Base-by-base conservation (phyloP, 768 basidiomycete genomes). In the Macrocybe gigantea region DNA sequence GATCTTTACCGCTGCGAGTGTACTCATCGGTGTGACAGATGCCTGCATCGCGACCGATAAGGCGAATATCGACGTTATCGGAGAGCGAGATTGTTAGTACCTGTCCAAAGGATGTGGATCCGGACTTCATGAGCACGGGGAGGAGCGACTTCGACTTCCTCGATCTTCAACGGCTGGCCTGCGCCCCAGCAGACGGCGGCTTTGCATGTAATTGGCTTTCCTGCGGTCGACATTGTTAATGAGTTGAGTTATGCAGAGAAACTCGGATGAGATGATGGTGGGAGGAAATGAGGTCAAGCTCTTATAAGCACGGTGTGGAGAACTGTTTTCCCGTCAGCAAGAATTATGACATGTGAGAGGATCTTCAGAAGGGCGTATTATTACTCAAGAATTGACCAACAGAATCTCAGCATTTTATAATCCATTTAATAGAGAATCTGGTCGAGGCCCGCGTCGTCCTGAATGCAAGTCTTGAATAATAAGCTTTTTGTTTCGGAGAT, bases 1-100 rank as follows among this genome's bases (percentile, higher is more conserved):
- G 83, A 64, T 99, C 95, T 66, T 88, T 88, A 48, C 94, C 93
- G 63, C 91, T 93, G 62, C 93, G 85, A 52, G 93, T 94, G 72
- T 94, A 98, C 62, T 94, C 93, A 60, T 98, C 94, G 60, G 95
- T 97, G 67, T 98, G 94, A 70, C 96, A 99, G 63, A 99, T 88
- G 52, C 88, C 88, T 88, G 49, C 30, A 36, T 22, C 22, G 4
- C 22, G 22, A 43, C 22, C 33, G 39, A 38, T 44, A 41, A 35
- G 38, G 29, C 53, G 37, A 36, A 56, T 53, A 37, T 52, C 49
- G 30, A 45, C 8, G 33, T 38, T 15, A 49, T 30, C 40, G 45
- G 47, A 6, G 33, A 36, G 11, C 11, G 29, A 33, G 35, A 13
- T 22, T 22, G 37, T 44, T 22, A 49, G 35, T 46, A 80, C 94